A percentile compares a stretch with the other conserved stretches of the same genome.
These are phyloP conservation scores for Colletotrichum chlorophyti DNA, from an alignment of 2,329 filamentous ascomycete genomes.

Conservation along the genomic window DNA sequence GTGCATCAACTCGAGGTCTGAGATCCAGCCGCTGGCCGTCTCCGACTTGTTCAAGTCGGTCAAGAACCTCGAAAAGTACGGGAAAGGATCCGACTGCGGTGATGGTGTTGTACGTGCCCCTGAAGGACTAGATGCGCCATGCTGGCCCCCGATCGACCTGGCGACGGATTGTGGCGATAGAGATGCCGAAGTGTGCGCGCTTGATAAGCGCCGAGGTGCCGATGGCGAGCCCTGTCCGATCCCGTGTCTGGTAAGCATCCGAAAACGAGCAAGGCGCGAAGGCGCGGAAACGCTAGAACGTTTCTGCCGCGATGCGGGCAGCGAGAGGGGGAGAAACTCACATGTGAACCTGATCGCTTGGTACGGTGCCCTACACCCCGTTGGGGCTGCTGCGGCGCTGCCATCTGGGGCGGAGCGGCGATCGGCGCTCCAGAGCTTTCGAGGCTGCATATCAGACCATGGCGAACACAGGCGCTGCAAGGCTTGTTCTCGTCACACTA, in stretches of 20 bases:
- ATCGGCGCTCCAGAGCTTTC: slow-evolving; percentile 13
- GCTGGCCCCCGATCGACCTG: slow-evolving; percentile 12
- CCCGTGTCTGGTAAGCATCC: slow-evolving; percentile 11
- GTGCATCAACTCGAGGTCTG: slow-evolving; percentile 45
- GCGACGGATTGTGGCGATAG: slow-evolving; percentile 18
- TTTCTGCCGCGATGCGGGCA: no score
- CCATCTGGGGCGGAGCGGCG: not conserved
- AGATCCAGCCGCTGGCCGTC: slow-evolving; percentile 38
- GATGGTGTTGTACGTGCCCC: slow-evolving; percentile 2
- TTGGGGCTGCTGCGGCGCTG: slow-evolving; percentile 2
- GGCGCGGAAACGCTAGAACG: not conserved
- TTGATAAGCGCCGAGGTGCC: slow-evolving; percentile 13
- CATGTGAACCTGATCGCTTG: slow-evolving; percentile 12
- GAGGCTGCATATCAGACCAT: slow-evolving; percentile 41
- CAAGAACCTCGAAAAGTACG: slow-evolving; percentile 34
- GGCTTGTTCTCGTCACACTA: slow-evolving; percentile 48
- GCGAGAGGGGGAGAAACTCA: not conserved
- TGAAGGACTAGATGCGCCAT: slow-evolving; percentile 2
- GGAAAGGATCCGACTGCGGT: slow-evolving; percentile 23
- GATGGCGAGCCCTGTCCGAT: slow-evolving; percentile 8
- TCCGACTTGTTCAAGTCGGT: slow-evolving; percentile 31
- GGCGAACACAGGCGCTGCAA: slow-evolving; percentile 44
- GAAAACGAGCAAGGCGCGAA: slow-evolving; percentile 6
- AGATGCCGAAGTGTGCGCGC: slow-evolving; percentile 18
- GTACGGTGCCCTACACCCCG: not conserved